Evolutionary conservation across 176 grass and related monocot genomes (phyloP).

Genomic region (Carex cristatella): DNA sequence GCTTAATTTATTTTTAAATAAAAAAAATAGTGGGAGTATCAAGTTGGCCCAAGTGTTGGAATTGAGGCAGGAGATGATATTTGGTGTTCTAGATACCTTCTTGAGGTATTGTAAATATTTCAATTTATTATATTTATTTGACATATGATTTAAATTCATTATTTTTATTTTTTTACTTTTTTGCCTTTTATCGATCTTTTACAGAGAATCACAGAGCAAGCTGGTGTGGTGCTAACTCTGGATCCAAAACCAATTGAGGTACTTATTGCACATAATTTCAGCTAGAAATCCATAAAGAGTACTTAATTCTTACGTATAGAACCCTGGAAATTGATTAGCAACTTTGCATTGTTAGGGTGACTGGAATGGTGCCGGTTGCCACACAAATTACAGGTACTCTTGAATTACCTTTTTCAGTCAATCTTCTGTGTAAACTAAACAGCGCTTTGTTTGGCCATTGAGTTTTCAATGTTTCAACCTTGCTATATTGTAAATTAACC

Average conservation of each 20-base stretch:
- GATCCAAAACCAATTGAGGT: slow-evolving; percentile 99
- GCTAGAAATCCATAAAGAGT: neutral
- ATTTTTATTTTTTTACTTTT: slow-evolving; percentile 27
- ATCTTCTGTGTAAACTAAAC: neutral
- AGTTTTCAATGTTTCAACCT: neutral
- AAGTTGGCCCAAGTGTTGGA: slow-evolving; percentile 97
- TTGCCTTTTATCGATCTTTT: slow-evolving; percentile 16
- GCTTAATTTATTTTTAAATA: slow-evolving; percentile 21
- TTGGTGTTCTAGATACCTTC: slow-evolving; percentile 97
- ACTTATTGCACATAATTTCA: slow-evolving; percentile 19
- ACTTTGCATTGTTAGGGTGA: slow-evolving; percentile 55
- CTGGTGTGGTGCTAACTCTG: slow-evolving; percentile 85
- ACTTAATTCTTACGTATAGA: neutral
- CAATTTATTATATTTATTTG: neutral
- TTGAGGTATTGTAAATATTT: slow-evolving; percentile 61
- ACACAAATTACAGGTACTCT: slow-evolving; percentile 91
- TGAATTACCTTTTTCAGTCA: neutral
- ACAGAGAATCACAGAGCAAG: slow-evolving; percentile 99
- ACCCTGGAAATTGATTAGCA: neutral
- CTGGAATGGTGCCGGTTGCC: slow-evolving; percentile 99
- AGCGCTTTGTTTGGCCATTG: neutral
- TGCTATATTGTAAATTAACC: slow-evolving; percentile 2
- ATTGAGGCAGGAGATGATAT: slow-evolving; percentile 95
- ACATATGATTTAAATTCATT: neutral
- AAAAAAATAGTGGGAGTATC: slow-evolving; percentile 85